Base-by-base conservation (phyloP, 129 eudicot genomes). In the Chrysanthemum lavandulifolium region DNA sequence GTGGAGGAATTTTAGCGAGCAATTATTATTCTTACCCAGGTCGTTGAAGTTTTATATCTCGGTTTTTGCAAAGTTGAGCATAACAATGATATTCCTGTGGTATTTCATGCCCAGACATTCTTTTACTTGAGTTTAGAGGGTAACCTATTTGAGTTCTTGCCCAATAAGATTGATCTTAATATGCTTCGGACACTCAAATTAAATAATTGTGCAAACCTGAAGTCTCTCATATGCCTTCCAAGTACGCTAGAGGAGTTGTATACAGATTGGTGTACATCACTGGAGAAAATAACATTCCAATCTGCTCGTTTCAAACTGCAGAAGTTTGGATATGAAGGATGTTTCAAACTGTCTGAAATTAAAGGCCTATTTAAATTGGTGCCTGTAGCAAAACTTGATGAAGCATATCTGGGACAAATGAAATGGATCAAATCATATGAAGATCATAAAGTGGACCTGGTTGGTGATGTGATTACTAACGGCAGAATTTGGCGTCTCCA, bases 201-300 rank as follows among this genome's bases (percentile, higher is more conserved):
- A 27, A 7, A 15, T 53, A 13, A 7, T 69, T 69, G 73, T 53
- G 9, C 10, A 25, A 69, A 69, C 10, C 14, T 69, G 10, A 69
- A 14, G 74, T 53, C 63, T 31, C 16, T 69, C 50, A 13, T 43
- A 29, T 54, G 63, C 33, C 45, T 69, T 15, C 74, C 64, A 69
- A 69, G 74, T 8, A 40, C 9, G 47, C 10, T 40, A 8, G 10
- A 40, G 47, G 47, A 40, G 47, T 40, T 40, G 47, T 40, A 40
- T 40, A 40, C 47, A 40, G 2, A 40, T 40, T 40, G 47, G 47
- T 40, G 47, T 40, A 40, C 18, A n/a, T 54, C 63, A 54, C 52
- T 70, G 15, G 53, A 70, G 74, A 70, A 31, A 33, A 8, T 71
- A 31, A 71, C 65, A 71, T 71, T 71, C 53, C 16, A 55, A 56